These are phyloP conservation scores for Tetrahymena borealis DNA, from an alignment of 73 alveolate genomes.

Conservation along the genomic window DNA sequence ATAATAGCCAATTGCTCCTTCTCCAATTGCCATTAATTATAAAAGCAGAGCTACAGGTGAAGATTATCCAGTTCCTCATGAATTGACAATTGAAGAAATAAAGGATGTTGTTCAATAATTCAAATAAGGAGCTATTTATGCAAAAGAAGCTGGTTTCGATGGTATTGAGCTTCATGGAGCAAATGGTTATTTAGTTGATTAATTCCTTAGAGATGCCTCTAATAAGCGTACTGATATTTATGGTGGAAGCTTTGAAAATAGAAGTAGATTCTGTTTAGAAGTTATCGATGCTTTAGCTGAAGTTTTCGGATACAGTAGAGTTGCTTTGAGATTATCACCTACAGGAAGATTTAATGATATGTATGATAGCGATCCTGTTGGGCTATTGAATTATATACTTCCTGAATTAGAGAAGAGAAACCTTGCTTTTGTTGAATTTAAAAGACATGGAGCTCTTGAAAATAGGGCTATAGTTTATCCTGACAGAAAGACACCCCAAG, in stretches of 20 bases:
- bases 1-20: slow-evolving; percentile 5
- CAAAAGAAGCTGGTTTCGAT: slow-evolving; percentile 76
- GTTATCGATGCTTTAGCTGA: slow-evolving; percentile 53
- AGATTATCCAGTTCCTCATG: slow-evolving; percentile 27
- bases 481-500: not conserved
- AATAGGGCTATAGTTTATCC: slow-evolving; percentile 37
- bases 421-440: slow-evolving; percentile 50
- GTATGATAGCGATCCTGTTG: slow-evolving; percentile 48
- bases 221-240: slow-evolving; percentile 70
- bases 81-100: slow-evolving; percentile 37
- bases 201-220: slow-evolving; percentile 38
- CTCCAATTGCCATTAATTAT: slow-evolving; percentile 13
- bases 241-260: slow-evolving; percentile 68
- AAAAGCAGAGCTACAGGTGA: slow-evolving; percentile 11
- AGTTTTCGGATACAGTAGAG: slow-evolving; percentile 33
- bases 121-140: slow-evolving; percentile 59
- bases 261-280: slow-evolving; percentile 55
- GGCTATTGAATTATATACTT: slow-evolving; percentile 16
- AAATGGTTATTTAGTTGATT: slow-evolving; percentile 51
- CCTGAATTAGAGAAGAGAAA: slow-evolving; percentile 33
- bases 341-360: slow-evolving; percentile 29
- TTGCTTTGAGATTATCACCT: slow-evolving; percentile 30
- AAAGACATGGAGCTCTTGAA: slow-evolving; percentile 16
- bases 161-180: slow-evolving; percentile 71
- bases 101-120: slow-evolving; percentile 46